These are phyloP conservation scores for Metschnikowia noctiluminum DNA, from an alignment of 805 yeast species.

Conservation along the genomic window DNA sequence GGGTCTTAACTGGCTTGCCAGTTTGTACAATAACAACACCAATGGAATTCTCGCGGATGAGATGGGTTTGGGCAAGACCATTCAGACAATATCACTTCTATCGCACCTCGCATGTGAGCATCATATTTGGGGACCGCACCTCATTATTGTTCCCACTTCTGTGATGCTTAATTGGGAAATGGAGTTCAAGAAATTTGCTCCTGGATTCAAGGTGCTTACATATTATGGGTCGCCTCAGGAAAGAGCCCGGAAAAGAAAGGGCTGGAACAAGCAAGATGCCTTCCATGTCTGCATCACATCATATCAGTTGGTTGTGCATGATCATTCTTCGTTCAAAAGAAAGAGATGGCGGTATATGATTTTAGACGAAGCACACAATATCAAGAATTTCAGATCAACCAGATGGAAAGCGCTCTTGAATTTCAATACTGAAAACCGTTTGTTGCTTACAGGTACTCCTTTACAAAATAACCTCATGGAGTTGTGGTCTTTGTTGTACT, in stretches of 20 bases:
- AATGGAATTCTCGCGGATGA: constrained; percentile 98
- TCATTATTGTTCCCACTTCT: constrained; percentile 95
- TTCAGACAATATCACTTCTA: constrained; percentile 86
- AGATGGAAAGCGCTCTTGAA: constrained; percentile 96
- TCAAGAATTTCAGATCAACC: constrained; percentile 92
- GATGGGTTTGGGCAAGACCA: constrained; percentile 97
- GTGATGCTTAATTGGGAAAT: constrained; percentile 98
- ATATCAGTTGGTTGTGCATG: constrained; percentile 96
- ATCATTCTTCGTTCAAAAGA: constrained; percentile 88
- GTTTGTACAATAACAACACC: constrained; percentile 85
- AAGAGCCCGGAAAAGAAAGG: constrained; percentile 90
- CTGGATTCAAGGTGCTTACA: constrained; percentile 92
- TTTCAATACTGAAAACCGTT: constrained; percentile 85
- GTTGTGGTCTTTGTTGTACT: constrained; percentile 91
- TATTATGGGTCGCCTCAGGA: constrained; percentile 97
- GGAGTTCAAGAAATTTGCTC: constrained; percentile 98
- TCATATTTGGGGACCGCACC: constrained; percentile 96
- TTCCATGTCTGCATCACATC: constrained; percentile 97
- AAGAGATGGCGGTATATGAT: constrained; percentile 96
- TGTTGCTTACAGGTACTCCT: constrained; percentile 94
- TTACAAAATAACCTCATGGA: constrained; percentile 93
- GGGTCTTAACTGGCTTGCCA: constrained; percentile 96
- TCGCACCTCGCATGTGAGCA: constrained; percentile 91
- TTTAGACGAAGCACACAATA: constrained; percentile 96
- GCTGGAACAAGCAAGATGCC: constrained; percentile 95